Evolutionary conservation across 2,329 filamentous ascomycete species (phyloP).

Genomic region (Curvularia hawaiiensis): DNA sequence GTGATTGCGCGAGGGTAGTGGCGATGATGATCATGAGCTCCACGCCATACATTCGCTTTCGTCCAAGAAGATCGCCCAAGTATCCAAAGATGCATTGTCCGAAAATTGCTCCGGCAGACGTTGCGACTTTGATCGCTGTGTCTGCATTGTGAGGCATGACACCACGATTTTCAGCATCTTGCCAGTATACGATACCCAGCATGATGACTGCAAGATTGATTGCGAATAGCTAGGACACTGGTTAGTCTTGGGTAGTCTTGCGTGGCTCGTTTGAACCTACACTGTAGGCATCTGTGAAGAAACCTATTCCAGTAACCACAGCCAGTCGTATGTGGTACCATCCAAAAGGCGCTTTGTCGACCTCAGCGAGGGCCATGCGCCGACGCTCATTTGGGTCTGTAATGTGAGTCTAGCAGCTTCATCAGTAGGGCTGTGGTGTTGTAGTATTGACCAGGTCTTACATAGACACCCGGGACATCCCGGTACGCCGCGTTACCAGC

Average conservation of each 20-base stretch:
- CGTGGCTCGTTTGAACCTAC: slow-evolving; percentile 14
- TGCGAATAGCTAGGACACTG: slow-evolving; percentile 59
- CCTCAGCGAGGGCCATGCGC: slow-evolving; percentile 44
- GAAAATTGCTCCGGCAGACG: slow-evolving; percentile 80
- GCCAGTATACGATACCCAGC: slow-evolving; percentile 81
- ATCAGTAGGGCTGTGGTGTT: slow-evolving; percentile 17
- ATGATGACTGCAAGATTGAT: slow-evolving; percentile 60
- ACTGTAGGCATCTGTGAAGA: slow-evolving; percentile 83
- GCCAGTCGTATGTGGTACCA: slow-evolving; percentile 79
- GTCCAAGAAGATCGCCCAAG: slow-evolving; percentile 76
- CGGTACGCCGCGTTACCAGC: slow-evolving; percentile 40
- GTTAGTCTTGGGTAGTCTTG: slow-evolving; percentile 10
- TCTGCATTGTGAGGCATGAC: slow-evolving; percentile 70
- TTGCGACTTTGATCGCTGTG: slow-evolving; percentile 84
- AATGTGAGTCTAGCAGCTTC: slow-evolving; percentile 33
- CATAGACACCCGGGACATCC: slow-evolving; percentile 39
- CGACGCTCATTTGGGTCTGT: slow-evolving; percentile 44
- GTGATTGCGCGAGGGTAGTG: slow-evolving; percentile 47
- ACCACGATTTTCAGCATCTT: slow-evolving; percentile 49
- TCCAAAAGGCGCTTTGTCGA: slow-evolving; percentile 45
- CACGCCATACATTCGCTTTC: slow-evolving; percentile 80
- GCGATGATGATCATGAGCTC: slow-evolving; percentile 49
- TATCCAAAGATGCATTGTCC: slow-evolving; percentile 74
- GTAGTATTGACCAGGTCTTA: neutral
- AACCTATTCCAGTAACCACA: slow-evolving; percentile 80